Evolutionary conservation across 306 rosid genomes (phyloP), one percentile per base, ranked within the genome.

Genomic region (Sophora flavescens): DNA sequence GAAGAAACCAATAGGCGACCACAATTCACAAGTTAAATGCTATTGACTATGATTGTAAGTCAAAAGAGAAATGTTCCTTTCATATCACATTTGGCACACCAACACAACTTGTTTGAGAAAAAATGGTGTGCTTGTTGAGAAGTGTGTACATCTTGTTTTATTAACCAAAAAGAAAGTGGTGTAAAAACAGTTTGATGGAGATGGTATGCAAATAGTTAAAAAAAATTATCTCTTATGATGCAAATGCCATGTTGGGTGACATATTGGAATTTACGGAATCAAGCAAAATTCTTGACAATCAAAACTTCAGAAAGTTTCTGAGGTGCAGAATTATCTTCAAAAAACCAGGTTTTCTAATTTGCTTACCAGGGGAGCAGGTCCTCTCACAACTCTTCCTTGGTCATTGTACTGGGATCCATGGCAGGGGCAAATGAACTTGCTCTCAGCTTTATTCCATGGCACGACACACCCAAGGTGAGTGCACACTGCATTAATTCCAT

Each of bases 381-480:
- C 99, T 82, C 99, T 86, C 32, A 96, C 98, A 78, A 96, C 99
- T 67, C 74, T 87, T 74, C 99, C 99, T 84, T 92, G 98, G 67
- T 90, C 70, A 54, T 88, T 92, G 92, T 92, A 92, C 76, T 87
- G 99, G 77, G 98, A 96, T 69, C 98, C 99, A 82, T 96, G 99
- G 90, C 98, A 96, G 2, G 97, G 99, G 81, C 99, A 96, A 50
- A 92, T 76, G 90, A 92, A 96, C 81, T 96, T 92, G 35, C 89
- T 92, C 84, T 91, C 97, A 1, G 97, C 96, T 9, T 38, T 0
- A 82, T 96, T 92, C 78, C 86, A 96, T 18, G 99, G 99, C 86
- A 96, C 99, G 0, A 96, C 99, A 65, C 98, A 92, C 48, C 99
- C 99, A 3, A 96, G 99, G 77, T 96, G 99, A 35, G 99, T 91